Evolutionary conservation across 2,329 filamentous ascomycete species (phyloP).

Genomic region (Beauveria rudraprayagi): DNA sequence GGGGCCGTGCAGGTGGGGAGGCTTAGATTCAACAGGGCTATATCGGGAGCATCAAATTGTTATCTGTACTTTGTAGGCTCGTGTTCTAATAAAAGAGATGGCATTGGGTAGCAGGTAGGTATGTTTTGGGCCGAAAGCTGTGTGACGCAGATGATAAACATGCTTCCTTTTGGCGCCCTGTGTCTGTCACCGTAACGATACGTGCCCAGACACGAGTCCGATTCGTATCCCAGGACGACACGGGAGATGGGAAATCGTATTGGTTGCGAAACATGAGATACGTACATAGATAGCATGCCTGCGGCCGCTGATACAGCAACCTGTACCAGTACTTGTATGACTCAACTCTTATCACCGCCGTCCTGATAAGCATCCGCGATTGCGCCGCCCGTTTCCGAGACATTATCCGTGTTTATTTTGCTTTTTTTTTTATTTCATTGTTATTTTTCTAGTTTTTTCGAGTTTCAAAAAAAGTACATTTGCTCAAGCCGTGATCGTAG

Average conservation of each 20-base stretch:
- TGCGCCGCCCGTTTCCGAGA: not conserved
- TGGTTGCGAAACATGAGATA: not conserved
- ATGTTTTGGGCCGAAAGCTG: not conserved
- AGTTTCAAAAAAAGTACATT: not conserved
- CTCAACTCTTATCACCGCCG: not conserved
- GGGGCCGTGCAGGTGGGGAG: not conserved
- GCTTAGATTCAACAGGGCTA: not conserved
- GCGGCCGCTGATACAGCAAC: not conserved
- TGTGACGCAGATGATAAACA: not conserved
- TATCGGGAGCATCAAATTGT: not conserved
- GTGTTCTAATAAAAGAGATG: not conserved
- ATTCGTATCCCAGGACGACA: not conserved
- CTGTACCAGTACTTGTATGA: not conserved
- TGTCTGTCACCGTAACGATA: not conserved
- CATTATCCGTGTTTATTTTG: not conserved
- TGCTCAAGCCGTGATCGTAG: not conserved
- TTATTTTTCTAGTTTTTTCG: not conserved
- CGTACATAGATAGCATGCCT: not conserved
- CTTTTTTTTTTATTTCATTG: not conserved
- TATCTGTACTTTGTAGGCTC: not conserved
- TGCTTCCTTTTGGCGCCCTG: not conserved
- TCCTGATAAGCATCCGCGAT: not conserved
- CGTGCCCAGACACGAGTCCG: not conserved
- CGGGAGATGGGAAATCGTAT: not conserved
- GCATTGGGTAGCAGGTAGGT: not conserved